phyloP scores from a whole-genome alignment of 1,284 basidiomycete species.

The Ganoderma boninense region DNA sequence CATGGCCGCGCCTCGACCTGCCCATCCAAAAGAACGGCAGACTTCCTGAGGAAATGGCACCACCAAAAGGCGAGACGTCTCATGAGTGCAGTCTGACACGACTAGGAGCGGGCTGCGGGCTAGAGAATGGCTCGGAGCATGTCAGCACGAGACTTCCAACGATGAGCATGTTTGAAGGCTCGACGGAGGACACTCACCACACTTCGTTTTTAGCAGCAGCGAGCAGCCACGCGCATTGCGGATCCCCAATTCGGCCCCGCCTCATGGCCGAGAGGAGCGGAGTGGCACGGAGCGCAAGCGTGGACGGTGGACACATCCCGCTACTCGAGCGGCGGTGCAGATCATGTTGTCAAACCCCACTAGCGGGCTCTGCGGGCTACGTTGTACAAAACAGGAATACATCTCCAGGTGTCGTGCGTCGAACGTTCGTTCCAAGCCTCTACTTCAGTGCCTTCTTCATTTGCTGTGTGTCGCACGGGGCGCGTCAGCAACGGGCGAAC shows the following conservation, averaged over 20 bases:
- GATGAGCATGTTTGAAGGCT: conserved; percentile 11
- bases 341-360: conserved; percentile 14
- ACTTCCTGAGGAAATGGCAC: not conserved
- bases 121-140: conserved; percentile 3
- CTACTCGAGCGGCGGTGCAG: conserved; percentile 1
- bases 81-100: conserved; percentile 10
- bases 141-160: conserved; percentile 6
- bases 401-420: conserved; percentile 18
- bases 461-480: conserved; percentile 52
- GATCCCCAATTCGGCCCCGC: conserved; percentile 12
- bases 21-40: not conserved
- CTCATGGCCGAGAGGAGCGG: conserved; percentile 18
- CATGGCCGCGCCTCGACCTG: not conserved
- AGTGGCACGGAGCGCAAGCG: conserved; percentile 1
- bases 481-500: conserved; percentile 5
- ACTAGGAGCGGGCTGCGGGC: not conserved
- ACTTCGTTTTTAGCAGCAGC: conserved; percentile 9
- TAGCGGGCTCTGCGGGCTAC: conserved; percentile 25
- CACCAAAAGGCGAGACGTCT: conserved; percentile 1
- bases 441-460: conserved; percentile 83
- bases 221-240: conserved; percentile 9
- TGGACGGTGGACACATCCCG: not conserved
- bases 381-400: conserved; percentile 34
- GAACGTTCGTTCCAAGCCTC: conserved; percentile 22
- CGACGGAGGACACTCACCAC: conserved; percentile 11